These are phyloP conservation scores for Calonectria fujianensis DNA, from an alignment of 2,329 filamentous ascomycete genomes.

Conservation along the genomic window DNA sequence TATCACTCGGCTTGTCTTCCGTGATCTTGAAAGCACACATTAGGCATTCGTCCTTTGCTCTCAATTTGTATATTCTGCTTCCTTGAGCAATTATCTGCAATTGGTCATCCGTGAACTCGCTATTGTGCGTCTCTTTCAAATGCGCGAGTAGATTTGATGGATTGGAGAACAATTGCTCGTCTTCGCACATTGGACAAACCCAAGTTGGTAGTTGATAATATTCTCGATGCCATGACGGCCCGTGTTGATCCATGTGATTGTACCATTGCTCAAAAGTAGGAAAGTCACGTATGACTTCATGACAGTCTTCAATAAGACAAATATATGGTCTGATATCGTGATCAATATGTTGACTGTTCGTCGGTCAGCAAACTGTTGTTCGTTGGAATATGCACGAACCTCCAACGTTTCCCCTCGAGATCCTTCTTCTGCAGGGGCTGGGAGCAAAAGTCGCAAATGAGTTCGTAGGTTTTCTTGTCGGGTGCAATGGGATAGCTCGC, in stretches of 20 bases:
- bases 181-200: not conserved
- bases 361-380: not conserved
- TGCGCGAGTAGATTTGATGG: not conserved
- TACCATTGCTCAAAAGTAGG: not conserved
- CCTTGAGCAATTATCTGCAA: not conserved
- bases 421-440: not conserved
- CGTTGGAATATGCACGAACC: not conserved
- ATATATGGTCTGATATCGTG: not conserved
- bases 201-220: not conserved
- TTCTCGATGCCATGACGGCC: not conserved
- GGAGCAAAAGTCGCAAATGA: not conserved
- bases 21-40: not conserved
- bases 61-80: not conserved
- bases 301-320: not conserved
- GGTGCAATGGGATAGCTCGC: not conserved
- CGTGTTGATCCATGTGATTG: not conserved
- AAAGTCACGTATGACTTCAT: not conserved
- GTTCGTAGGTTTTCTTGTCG: not conserved
- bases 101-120: not conserved
- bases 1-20: not conserved
- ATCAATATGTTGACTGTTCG: not conserved
- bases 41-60: not conserved
- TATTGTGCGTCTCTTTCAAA: not conserved
- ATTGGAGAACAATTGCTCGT: not conserved
- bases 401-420: not conserved